Conservation (phyloP, 768 basidiomycete species). For the Clitopilus passeckerianus region DNA sequence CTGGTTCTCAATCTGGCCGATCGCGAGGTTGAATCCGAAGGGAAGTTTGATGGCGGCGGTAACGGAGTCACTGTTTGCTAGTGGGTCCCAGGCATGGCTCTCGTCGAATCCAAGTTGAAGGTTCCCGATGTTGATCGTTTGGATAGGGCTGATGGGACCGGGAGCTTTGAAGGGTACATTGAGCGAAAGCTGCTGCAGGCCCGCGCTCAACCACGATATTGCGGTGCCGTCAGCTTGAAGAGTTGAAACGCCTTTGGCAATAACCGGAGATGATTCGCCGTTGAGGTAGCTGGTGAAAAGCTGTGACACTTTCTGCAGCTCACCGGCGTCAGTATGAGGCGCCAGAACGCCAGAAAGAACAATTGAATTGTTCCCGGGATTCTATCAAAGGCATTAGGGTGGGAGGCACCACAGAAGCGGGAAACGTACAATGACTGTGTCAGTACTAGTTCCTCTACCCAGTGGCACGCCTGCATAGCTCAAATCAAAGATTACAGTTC, state of each 20-base stretch:
- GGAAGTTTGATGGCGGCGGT: slow-evolving; percentile 58
- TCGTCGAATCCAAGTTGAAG: slow-evolving; percentile 53
- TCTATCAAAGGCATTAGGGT: slow-evolving; percentile 23
- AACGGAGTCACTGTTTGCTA: slow-evolving; percentile 53
- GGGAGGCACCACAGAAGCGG: background rate
- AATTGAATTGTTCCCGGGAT: slow-evolving; percentile 51
- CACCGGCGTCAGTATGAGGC: slow-evolving; percentile 39
- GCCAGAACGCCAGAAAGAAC: slow-evolving; percentile 53
- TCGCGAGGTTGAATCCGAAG: slow-evolving; percentile 60
- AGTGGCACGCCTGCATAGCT: slow-evolving; percentile 52
- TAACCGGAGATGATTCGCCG: slow-evolving; percentile 49
- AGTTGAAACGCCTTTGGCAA: slow-evolving; percentile 57
- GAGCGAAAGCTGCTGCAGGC: slow-evolving; percentile 51
- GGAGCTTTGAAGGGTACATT: slow-evolving; percentile 55
- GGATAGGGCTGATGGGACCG: slow-evolving; percentile 56
- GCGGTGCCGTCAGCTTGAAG: slow-evolving; percentile 47
- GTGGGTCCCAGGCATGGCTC: slow-evolving; percentile 51
- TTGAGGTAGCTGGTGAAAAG: slow-evolving; percentile 74
- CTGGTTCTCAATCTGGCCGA: slow-evolving; percentile 58
- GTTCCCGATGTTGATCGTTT: slow-evolving; percentile 56
- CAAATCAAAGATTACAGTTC: slow-evolving; percentile 60
- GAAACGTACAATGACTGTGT: slow-evolving; percentile 45
- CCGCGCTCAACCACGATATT: slow-evolving; percentile 65
- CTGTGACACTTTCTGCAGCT: slow-evolving; percentile 47
- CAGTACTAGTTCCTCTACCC: slow-evolving; percentile 47